Base-by-base conservation (phyloP, 2,329 filamentous ascomycete species). In the Cucurbitaria berberidis region DNA sequence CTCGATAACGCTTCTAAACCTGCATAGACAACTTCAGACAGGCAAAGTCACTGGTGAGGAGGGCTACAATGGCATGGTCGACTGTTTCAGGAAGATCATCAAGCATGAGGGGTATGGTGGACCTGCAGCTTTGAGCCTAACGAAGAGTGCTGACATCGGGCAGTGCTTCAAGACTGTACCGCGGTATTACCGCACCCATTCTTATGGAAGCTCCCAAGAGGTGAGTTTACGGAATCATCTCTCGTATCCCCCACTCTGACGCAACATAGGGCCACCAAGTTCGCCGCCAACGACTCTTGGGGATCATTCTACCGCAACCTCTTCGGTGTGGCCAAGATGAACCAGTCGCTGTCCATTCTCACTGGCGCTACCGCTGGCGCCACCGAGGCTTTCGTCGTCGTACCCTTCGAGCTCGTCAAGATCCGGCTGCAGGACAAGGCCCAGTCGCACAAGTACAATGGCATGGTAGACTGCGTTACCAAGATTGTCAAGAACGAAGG, bases 271-370 rank as follows among this genome's bases (percentile, higher is more conserved):
- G 93, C 93, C 38, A 98, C 91, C 81, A 99, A 99, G 79, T 99
- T 99, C 78, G 93, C 95, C 41, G 95, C 95, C 79, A 99, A 99
- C 79, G 95, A 99, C 76, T 91, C 93, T 76, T 99, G 95, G 95
- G 95, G 95, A 69, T 87, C 92, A 78, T 85, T 97, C 78, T 99
- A 96, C 82, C 90, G 92, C 74, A 89, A 89, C 65, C 75, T 89
- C 45, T 98, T 99, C 74, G 91, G 90, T 63, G 83, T 89, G 50
- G 77, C 86, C 51, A 90, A 96, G 81, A 95, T 96, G 88, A 98
- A 85, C 72, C 95, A 99, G 80, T 85, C 86, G 1, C 86, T 99
- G 53, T 96, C 95, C 21, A 86, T 97, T 62, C 85, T 99, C 45
- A 99, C 95, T 3, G 95, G 95, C 67, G 95, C 95, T 29, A 91